A percentile compares a stretch with the other conserved stretches of the same genome.
These are phyloP conservation scores for Naganishia onofrii DNA, from an alignment of 768 basidiomycete genomes.

Conservation along the genomic window DNA sequence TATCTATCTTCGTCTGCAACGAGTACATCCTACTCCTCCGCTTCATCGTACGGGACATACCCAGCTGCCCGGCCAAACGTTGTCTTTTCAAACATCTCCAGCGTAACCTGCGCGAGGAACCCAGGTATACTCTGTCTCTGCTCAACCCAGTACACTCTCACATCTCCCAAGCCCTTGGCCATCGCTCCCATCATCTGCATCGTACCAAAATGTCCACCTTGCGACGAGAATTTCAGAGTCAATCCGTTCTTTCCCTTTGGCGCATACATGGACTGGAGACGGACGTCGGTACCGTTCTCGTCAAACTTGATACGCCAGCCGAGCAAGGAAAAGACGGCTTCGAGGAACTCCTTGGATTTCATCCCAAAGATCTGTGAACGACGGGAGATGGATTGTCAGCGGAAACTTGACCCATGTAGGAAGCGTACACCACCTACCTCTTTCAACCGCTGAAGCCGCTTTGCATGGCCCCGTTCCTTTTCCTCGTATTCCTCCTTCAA, in stretches of 20 bases:
- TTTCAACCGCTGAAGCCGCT: constrained; percentile 71
- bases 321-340: constrained; percentile 81
- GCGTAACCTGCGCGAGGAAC: constrained; percentile 80
- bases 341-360: constrained; percentile 86
- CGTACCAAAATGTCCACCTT: constrained; percentile 52
- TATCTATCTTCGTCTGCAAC: neutral
- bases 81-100: constrained; percentile 80
- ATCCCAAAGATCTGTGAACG: constrained; percentile 67
- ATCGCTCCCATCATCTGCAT: constrained; percentile 52
- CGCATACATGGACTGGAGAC: constrained; percentile 87
- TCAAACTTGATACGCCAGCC: constrained; percentile 90
- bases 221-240: constrained; percentile 49
- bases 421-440: constrained; percentile 59
- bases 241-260: constrained; percentile 83
- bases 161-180: constrained; percentile 60
- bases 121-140: constrained; percentile 82
- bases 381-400: neutral
- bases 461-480: constrained; percentile 71
- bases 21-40: neutral
- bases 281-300: constrained; percentile 76
- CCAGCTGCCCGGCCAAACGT: constrained; percentile 54
- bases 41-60: constrained; percentile 36
- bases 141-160: constrained; percentile 82
- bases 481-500: constrained; percentile 68
- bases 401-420: neutral